These are phyloP conservation scores for Phytophthora sp. DNA, from an alignment of 352 stramenopile genomes.

Conservation along the genomic window DNA sequence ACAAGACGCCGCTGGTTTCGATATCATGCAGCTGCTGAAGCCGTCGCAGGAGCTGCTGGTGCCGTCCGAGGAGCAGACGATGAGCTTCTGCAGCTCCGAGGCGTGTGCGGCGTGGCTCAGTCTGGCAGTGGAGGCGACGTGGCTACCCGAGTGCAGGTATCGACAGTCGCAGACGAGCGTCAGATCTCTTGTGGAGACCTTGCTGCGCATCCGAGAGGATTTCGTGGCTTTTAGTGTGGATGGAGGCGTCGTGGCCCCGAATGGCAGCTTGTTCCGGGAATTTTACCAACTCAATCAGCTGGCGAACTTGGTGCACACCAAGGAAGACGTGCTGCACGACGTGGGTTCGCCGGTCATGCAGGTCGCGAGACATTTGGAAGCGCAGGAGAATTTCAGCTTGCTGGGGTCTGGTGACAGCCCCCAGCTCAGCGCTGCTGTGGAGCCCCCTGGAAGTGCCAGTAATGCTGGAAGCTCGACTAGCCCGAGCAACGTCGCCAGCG, in stretches of 20 bases:
- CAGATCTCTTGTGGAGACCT: slow-evolving; percentile 37
- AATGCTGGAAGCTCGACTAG: neutral
- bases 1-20: slow-evolving; percentile 17
- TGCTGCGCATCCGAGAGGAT: slow-evolving; percentile 35
- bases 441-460: slow-evolving; percentile 8
- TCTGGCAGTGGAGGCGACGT: slow-evolving; percentile 12
- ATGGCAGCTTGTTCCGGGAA: slow-evolving; percentile 33
- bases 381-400: slow-evolving; percentile 14
- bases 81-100: slow-evolving; percentile 29
- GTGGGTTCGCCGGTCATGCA: slow-evolving; percentile 7
- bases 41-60: slow-evolving; percentile 5
- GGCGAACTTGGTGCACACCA: slow-evolving; percentile 19
- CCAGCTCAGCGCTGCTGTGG: slow-evolving; percentile 1
- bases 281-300: slow-evolving; percentile 35
- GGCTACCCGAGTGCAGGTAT: slow-evolving; percentile 41
- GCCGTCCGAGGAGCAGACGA: slow-evolving; percentile 25
- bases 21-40: slow-evolving; percentile 19
- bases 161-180: slow-evolving; percentile 34
- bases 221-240: slow-evolving; percentile 1
- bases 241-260: slow-evolving; percentile 11
- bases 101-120: slow-evolving; percentile 30
- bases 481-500: neutral
- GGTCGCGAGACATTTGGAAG: slow-evolving; percentile 19
- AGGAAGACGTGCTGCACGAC: slow-evolving; percentile 8
- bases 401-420: slow-evolving; percentile 11